Evolutionary conservation across 225 moss, liverwort and hornwort genomes (phyloP).

Genomic region (Antitrichia curtipendula): DNA sequence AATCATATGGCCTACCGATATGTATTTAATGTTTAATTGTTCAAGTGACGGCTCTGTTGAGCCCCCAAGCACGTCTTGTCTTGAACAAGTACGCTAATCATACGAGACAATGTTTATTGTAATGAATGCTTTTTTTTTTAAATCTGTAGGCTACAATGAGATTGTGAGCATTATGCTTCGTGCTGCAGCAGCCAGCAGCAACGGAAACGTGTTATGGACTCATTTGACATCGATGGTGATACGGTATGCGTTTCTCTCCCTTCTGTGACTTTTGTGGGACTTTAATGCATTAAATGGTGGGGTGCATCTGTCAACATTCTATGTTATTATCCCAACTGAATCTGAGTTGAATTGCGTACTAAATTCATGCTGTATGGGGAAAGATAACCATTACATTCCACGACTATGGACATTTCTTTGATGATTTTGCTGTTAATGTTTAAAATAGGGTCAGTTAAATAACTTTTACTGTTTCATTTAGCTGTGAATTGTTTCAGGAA

Average conservation of each 20-base stretch:
- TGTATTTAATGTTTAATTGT: not conserved
- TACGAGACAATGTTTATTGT: not conserved
- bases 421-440: not conserved
- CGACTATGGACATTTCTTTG: not conserved
- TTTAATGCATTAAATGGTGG: not conserved
- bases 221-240: slow-evolving; percentile 32
- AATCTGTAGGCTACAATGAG: slow-evolving; percentile 11
- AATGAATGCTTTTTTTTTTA: not conserved
- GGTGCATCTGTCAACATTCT: not conserved
- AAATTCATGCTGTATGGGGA: not conserved
- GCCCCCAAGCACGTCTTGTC: not conserved
- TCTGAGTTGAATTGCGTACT: not conserved
- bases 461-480: not conserved
- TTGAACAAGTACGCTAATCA: not conserved
- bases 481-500: not conserved
- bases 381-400: not conserved
- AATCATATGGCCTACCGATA: not conserved
- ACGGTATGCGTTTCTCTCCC: not conserved
- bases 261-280: not conserved
- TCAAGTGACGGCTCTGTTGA: not conserved
- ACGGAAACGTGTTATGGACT: slow-evolving; percentile 7
- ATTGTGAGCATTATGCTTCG: slow-evolving; percentile 25
- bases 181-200: slow-evolving; percentile 21
- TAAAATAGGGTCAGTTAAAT: not conserved
- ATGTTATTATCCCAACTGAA: not conserved